A percentile compares a stretch with the other conserved stretches of the same genome.
These are phyloP conservation scores for Blastomyces gilchristii DNA, from an alignment of 2,329 filamentous ascomycete species.

Conservation along the genomic window DNA sequence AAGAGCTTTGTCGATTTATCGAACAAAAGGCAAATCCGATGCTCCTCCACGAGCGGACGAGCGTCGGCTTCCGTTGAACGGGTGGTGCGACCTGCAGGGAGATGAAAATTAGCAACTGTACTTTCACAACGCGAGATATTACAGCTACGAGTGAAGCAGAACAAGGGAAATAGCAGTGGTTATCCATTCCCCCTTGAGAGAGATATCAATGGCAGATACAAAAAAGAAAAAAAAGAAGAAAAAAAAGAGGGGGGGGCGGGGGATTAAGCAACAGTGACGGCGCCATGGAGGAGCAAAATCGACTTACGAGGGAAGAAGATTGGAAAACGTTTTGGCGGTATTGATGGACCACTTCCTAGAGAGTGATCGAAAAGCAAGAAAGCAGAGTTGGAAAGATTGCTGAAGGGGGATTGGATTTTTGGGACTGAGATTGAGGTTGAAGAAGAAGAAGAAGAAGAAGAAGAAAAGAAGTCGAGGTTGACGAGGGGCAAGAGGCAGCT, in stretches of 20 bases:
- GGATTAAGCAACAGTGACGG: too few relatives aligned
- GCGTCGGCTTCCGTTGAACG: constrained; percentile 93
- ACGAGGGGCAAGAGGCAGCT: constrained; percentile 7
- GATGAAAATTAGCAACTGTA: constrained; percentile 7
- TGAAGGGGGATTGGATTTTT: not conserved
- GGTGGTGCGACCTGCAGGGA: constrained; percentile 67
- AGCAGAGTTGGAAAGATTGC: constrained; percentile 8
- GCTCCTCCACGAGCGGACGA: constrained; percentile 77
- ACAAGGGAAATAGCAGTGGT: not conserved
- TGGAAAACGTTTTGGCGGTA: constrained; percentile 94
- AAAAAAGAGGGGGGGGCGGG: too few relatives aligned
- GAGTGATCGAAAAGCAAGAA: constrained; percentile 15
- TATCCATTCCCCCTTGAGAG: constrained; percentile 6
- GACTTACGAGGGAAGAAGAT: constrained; percentile 89
- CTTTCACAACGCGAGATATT: constrained; percentile 10
- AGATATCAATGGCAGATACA: constrained; percentile 1
- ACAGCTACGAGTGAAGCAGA: not conserved
- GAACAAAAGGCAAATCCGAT: constrained; percentile 47
- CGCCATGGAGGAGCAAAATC: constrained; percentile 6
- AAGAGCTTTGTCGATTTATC: constrained; percentile 29
- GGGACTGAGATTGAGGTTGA: constrained; percentile 6
- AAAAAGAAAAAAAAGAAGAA: too few relatives aligned
- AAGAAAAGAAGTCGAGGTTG: constrained; percentile 8
- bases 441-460: constrained; percentile 7
- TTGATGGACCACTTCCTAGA: constrained; percentile 46